Percentiles rank a stretch among this genome's conserved stretches.
phyloP scores from a whole-genome alignment of 768 basidiomycete species.

The Lactifluus volemus region DNA sequence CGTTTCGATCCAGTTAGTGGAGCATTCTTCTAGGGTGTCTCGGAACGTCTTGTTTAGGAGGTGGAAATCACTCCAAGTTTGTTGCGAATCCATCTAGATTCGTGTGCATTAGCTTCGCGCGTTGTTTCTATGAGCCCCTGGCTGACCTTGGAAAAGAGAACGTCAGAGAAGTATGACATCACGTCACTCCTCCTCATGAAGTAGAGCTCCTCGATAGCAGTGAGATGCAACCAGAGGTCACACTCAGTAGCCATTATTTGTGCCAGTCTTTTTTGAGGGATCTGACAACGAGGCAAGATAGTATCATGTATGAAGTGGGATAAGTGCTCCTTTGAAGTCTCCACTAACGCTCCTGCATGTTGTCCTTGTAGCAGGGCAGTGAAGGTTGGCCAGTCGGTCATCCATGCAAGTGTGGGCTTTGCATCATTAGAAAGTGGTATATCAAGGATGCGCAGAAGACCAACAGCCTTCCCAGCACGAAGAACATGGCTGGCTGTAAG shows the following conservation, averaged over 20 bases:
- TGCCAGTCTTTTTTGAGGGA: slow-evolving; percentile 43
- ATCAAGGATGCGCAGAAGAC: slow-evolving; percentile 58
- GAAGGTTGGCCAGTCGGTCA: slow-evolving; percentile 13
- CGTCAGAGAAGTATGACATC: slow-evolving; percentile 63
- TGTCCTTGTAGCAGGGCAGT: slow-evolving; percentile 5
- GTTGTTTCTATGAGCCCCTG: not conserved
- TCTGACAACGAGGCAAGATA: slow-evolving; percentile 47
- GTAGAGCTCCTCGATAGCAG: slow-evolving; percentile 57
- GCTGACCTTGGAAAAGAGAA: slow-evolving; percentile 64
- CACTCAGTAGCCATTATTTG: slow-evolving; percentile 61
- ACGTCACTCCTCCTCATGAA: slow-evolving; percentile 74
- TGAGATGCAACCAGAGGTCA: slow-evolving; percentile 51
- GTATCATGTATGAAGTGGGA: slow-evolving; percentile 56
- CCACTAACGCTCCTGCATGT: slow-evolving; percentile 25
- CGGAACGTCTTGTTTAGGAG: slow-evolving; percentile 72
- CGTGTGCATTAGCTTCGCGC: not conserved
- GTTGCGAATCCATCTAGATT: slow-evolving; percentile 61
- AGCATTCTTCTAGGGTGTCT: slow-evolving; percentile 50
- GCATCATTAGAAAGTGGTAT: slow-evolving; percentile 3
- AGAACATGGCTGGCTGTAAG: slow-evolving; percentile 52
- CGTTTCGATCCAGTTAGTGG: slow-evolving; percentile 50
- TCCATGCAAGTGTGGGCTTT: not conserved
- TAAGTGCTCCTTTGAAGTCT: slow-evolving; percentile 54
- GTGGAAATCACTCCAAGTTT: slow-evolving; percentile 73
- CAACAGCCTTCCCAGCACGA: slow-evolving; percentile 67